Evolutionary conservation across 1,284 basidiomycete species (phyloP), one percentile per base, ranked within the genome.

Genomic region (Rhodofomes roseus): DNA sequence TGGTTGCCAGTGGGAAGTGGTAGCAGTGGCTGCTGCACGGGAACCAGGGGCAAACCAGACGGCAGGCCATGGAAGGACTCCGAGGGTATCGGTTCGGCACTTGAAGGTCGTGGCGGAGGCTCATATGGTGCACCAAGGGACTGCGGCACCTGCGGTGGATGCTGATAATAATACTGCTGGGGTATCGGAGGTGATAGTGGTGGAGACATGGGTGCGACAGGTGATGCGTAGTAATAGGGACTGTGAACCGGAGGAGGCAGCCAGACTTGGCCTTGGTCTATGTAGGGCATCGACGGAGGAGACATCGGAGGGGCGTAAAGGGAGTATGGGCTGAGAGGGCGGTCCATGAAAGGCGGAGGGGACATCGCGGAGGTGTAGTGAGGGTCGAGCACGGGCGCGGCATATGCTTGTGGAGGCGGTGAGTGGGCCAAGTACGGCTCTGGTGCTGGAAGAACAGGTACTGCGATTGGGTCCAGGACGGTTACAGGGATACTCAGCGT

Each of bases 381-480:
- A 34, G 61, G 60, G n/a, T 62, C 65, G 54, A 65, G 64, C 43
- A 64, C 41, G 29, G 68, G 65, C 1, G 54, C 58, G 25, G 39
- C 55, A 14, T 57, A 56, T 18, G 59, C 59, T 14, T 48, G 58
- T 27, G 63, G 61, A 8, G 63, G 60, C 31, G 31, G 50, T 4
- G 50, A 22, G 6, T 52, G 20, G 5, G 61, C 52, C 7, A 60
- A 56, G 54, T 64, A 64, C 46, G 60, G 54, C 22, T 65, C 63
- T 44, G 54, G 64, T 22, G 52, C 65, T 25, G 77, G 71, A 1
- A 75, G 65, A 46, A 79, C 77, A 46, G 81, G 82, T 4, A 84
- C 65, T 7, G 84, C 81, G 25, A 75, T 68, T 4, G 86, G 86
- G 68, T 92, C 87, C 22, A 84, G 76, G 37, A 90, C 77, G n/a